phyloP scores from a whole-genome alignment of 2,329 filamentous ascomycete species.

The Trichoderma citrinoviride region DNA sequence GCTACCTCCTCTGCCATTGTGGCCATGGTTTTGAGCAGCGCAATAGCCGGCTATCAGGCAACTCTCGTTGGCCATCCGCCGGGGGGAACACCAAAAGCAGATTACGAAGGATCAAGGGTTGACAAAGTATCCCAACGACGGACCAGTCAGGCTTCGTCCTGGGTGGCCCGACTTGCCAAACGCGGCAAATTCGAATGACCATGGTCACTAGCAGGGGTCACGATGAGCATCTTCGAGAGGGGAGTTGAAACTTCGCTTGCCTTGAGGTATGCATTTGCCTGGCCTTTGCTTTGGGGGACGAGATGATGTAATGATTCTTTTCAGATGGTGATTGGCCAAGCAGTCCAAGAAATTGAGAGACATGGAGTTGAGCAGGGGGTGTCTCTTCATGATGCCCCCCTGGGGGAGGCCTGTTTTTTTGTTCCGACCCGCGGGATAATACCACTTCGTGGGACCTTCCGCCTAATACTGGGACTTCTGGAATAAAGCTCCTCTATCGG shows the following conservation, averaged over 20 bases:
- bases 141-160: constrained; percentile 13
- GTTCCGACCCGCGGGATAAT: constrained; percentile 11
- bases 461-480: background rate
- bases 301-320: constrained; percentile 8
- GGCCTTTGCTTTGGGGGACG: background rate
- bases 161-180: constrained; percentile 13
- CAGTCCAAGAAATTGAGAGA: constrained; percentile 12
- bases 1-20: background rate
- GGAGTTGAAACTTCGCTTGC: constrained; percentile 17
- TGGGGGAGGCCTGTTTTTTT: constrained; percentile 8
- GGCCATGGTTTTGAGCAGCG: background rate
- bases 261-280: constrained; percentile 4
- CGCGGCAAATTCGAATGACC: constrained; percentile 9
- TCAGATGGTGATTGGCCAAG: constrained; percentile 11
- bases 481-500: background rate
- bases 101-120: constrained; percentile 20
- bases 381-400: constrained; percentile 1
- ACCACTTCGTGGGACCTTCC: constrained; percentile 4
- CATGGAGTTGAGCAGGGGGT: constrained; percentile 17
- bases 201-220: constrained; percentile 1
- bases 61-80: constrained; percentile 1
- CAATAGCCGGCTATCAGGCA: constrained; percentile 16
- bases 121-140: constrained; percentile 3
- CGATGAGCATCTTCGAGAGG: constrained; percentile 12
- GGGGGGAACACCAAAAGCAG: constrained; percentile 13